Conservation (phyloP, 306 rosid genomes). For the Ziziphus jujuba region DNA sequence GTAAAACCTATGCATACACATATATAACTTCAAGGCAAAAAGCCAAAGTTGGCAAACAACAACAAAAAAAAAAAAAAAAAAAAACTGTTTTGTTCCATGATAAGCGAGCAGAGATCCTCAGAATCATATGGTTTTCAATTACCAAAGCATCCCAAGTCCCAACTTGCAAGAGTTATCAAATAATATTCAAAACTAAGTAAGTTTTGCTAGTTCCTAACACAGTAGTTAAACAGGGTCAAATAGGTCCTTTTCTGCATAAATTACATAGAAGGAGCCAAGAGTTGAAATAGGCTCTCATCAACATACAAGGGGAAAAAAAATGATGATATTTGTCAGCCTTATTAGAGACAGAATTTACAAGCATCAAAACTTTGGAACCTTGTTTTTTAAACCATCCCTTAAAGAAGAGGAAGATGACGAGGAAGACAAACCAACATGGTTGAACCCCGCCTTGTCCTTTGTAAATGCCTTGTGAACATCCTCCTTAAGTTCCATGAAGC, state of each 20-base stretch:
- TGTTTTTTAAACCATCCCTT: constrained; percentile 24
- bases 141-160: not conserved
- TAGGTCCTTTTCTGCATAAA: not conserved
- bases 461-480: constrained; percentile 51
- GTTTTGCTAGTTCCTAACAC: not conserved
- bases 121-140: not conserved
- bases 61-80: no score
- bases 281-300: not conserved
- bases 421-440: constrained; percentile 31
- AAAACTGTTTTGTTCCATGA: no score
- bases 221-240: not conserved
- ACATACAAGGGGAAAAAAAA: not conserved
- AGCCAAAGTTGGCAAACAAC: no score
- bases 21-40: no score
- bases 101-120: no score
- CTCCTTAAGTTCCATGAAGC: constrained; percentile 46
- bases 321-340: no score
- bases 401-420: constrained; percentile 34
- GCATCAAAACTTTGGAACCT: constrained; percentile 11
- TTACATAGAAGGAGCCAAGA: constrained; percentile 6
- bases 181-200: not conserved
- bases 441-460: constrained; percentile 45
- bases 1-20: no score
- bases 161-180: not conserved
- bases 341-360: constrained; percentile 17